Evolutionary conservation across 1,139 yeast species (phyloP).

Genomic region (Candida anutae): DNA sequence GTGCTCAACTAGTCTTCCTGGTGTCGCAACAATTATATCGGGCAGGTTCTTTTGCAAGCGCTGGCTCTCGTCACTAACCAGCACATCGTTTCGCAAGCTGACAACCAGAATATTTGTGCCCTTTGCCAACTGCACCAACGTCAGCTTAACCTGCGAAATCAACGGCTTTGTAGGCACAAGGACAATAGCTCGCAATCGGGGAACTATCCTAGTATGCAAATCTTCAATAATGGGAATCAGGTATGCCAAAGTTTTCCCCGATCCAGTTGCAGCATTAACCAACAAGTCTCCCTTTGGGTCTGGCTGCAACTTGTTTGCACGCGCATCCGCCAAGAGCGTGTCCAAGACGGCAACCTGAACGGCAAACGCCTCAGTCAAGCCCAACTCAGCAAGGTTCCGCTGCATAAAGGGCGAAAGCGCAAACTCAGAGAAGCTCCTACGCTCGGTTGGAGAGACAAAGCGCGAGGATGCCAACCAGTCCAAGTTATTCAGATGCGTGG

Average conservation of each 20-base stretch:
- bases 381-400: slow-evolving; percentile 38
- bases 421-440: slow-evolving; percentile 36
- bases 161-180: slow-evolving; percentile 89
- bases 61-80: slow-evolving; percentile 59
- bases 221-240: slow-evolving; percentile 74
- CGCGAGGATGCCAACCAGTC: slow-evolving; percentile 66
- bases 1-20: slow-evolving; percentile 94
- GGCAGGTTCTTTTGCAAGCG: slow-evolving; percentile 46
- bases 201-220: slow-evolving; percentile 56
- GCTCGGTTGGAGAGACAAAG: slow-evolving; percentile 39
- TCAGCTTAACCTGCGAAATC: slow-evolving; percentile 70
- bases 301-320: slow-evolving; percentile 45
- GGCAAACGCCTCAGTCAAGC: slow-evolving; percentile 58
- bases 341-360: slow-evolving; percentile 69
- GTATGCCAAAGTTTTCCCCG: slow-evolving; percentile 93
- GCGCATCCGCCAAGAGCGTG: slow-evolving; percentile 43
- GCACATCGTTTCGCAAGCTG: slow-evolving; percentile 49
- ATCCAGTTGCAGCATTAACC: slow-evolving; percentile 93
- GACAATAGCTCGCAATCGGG: slow-evolving; percentile 67
- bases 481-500: slow-evolving; percentile 34
- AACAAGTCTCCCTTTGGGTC: slow-evolving; percentile 62
- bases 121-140: slow-evolving; percentile 49
- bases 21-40: slow-evolving; percentile 78
- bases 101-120: slow-evolving; percentile 62
- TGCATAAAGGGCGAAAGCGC: slow-evolving; percentile 33